Evolutionary conservation across 2,329 filamentous ascomycete genomes (phyloP), one percentile per base, ranked within the genome.

Genomic region (Karstenula rhodostoma): DNA sequence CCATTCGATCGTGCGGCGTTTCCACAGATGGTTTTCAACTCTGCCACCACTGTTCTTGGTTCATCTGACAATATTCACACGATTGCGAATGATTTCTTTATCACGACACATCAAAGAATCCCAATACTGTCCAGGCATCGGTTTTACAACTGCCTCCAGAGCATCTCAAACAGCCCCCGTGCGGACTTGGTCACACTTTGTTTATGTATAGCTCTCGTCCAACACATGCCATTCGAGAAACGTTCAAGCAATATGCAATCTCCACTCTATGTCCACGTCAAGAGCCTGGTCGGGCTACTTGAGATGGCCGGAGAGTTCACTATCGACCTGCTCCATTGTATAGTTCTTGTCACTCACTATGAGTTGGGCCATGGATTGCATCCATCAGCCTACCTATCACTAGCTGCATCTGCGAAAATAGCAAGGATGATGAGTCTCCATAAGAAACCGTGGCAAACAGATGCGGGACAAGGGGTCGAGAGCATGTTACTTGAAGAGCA

Each of bases 51-150:
- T 23, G 27, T 48, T 23, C 15, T 48, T 27, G 46, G 46, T 23
- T 48, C 46, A 13, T n/a, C 12, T 13, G 23, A 48, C 5, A 25
- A 25, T 22, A 23, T 48, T 3, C 6, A 13, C 6, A 3, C 46
- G 46, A 25, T 48, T 12, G 10, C 46, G 23, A 17, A 27, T 13
- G 23, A 48, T 19, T 48, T 48, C 46, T 48, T 48, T 17, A 48
- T 48, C 46, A 17, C 23, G 23, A 48, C 46, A 7, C 46, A 48
- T 48, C 46, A 48, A 48, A 25, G 46, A 48, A 3, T 48, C 22
- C 46, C 46, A 4, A 23, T 32, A 23, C 46, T 48, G 23, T 48
- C 46, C 17, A 48, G 23, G 23, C 23, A 22, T 23, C 17, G 46
- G 10, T 48, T 48, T 13, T n/a, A 48, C 27, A 17, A 12, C 15